A percentile compares a stretch with the other conserved stretches of the same genome.
phyloP scores from a whole-genome alignment of 2,329 filamentous ascomycete species.

The Fusarium denticulatum region DNA sequence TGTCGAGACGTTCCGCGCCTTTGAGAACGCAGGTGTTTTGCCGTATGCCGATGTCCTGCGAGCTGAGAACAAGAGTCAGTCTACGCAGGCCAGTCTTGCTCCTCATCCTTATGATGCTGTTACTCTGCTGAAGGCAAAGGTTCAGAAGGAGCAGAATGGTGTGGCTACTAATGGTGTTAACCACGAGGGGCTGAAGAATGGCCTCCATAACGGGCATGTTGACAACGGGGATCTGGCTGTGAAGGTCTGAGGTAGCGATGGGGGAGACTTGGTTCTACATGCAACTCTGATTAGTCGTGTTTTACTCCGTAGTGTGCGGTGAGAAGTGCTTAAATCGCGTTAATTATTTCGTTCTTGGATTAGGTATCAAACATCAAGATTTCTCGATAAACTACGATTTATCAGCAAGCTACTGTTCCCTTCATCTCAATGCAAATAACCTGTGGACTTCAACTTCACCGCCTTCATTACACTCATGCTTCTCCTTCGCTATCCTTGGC shows the following conservation, averaged over 20 bases:
- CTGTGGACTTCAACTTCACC: no score
- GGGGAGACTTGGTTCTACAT: no score
- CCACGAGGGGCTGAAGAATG: neutral
- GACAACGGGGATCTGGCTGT: neutral
- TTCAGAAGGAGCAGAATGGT: neutral
- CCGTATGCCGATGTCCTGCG: neutral
- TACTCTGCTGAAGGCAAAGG: neutral
- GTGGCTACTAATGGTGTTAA: neutral
- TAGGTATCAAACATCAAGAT: no score
- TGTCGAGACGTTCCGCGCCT: constrained; percentile 27
- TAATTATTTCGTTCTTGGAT: no score
- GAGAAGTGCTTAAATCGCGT: no score
- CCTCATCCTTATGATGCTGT: constrained; percentile 22
- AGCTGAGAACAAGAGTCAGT: neutral
- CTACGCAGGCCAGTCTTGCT: neutral
- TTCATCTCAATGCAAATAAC: no score
- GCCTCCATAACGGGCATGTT: neutral
- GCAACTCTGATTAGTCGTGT: no score
- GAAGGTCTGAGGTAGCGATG: neutral
- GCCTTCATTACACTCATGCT: no score
- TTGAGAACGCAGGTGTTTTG: constrained; percentile 31
- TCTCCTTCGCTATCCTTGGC: neutral
- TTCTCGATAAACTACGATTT: no score
- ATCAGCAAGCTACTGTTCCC: no score
- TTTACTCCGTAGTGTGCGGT: no score